Percentiles rank a stretch among this genome's conserved stretches.
phyloP scores from a whole-genome alignment of 1,139 yeast genomes.

The Saccharomyces hybrid region DNA sequence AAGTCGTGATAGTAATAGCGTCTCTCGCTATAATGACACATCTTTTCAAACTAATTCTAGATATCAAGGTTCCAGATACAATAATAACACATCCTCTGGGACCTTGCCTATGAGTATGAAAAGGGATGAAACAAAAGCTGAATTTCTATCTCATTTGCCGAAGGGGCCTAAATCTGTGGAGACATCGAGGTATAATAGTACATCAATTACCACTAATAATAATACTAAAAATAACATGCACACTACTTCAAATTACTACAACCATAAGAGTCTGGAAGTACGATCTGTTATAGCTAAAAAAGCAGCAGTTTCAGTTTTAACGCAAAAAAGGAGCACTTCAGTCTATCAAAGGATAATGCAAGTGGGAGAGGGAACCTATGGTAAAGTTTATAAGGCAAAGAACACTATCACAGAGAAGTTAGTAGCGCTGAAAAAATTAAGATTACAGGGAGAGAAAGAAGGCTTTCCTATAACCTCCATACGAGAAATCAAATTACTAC shows the following conservation, averaged over 20 bases:
- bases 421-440: constrained; percentile 76
- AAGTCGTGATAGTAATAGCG: background rate
- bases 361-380: constrained; percentile 82
- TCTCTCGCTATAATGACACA: background rate
- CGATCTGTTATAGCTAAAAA: background rate
- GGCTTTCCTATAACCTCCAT: constrained; percentile 96
- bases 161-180: constrained; percentile 11
- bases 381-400: constrained; percentile 58
- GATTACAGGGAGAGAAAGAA: constrained; percentile 83
- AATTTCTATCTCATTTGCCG: constrained; percentile 2
- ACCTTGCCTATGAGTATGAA: background rate
- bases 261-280: constrained; percentile 4
- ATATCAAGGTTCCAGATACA: constrained; percentile 6
- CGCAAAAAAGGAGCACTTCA: constrained; percentile 18
- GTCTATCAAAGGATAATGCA: constrained; percentile 36
- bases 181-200: constrained; percentile 12
- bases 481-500: constrained; percentile 81
- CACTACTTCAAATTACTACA: background rate
- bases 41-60: constrained; percentile 1
- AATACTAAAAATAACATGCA: constrained; percentile 1
- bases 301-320: constrained; percentile 10
- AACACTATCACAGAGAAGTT: constrained; percentile 49
- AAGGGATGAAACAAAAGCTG: background rate
- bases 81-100: background rate
- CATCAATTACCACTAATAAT: background rate